These are phyloP conservation scores for Yamadazyma diospyri DNA, from an alignment of 1,139 yeast species.

Conservation along the genomic window DNA sequence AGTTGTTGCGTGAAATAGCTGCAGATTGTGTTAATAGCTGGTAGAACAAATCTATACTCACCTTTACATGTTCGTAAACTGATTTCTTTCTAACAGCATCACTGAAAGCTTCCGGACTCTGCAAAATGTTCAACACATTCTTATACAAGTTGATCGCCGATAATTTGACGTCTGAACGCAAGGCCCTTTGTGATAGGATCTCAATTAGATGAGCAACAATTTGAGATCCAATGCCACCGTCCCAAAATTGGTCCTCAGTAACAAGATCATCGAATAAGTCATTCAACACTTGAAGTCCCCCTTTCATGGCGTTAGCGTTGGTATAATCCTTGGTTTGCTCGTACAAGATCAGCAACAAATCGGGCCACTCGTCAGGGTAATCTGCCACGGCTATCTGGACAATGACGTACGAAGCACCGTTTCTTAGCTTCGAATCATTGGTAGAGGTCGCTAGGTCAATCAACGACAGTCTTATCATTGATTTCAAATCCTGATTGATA, in stretches of 20 bases:
- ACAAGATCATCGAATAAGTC: slow-evolving; percentile 85
- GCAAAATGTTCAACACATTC: slow-evolving; percentile 49
- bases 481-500: slow-evolving; percentile 51
- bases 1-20: slow-evolving; percentile 11
- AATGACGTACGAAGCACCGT: slow-evolving; percentile 68
- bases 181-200: slow-evolving; percentile 29
- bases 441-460: slow-evolving; percentile 51
- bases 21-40: slow-evolving; percentile 19
- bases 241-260: slow-evolving; percentile 83
- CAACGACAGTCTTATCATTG: slow-evolving; percentile 45
- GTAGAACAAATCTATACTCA: slow-evolving; percentile 19
- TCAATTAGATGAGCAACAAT: slow-evolving; percentile 47
- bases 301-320: slow-evolving; percentile 40
- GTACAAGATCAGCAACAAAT: slow-evolving; percentile 51
- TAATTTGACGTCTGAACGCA: slow-evolving; percentile 38
- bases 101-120: slow-evolving; percentile 48
- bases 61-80: slow-evolving; percentile 26
- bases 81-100: slow-evolving; percentile 27
- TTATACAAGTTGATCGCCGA: slow-evolving; percentile 52
- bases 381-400: slow-evolving; percentile 87
- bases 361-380: slow-evolving; percentile 96
- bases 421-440: slow-evolving; percentile 58
- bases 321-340: slow-evolving; percentile 30
- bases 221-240: slow-evolving; percentile 58
- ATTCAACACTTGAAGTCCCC: slow-evolving; percentile 67